Evolutionary conservation across 768 basidiomycete genomes (phyloP).

Genomic region (Lentinula detonsa): DNA sequence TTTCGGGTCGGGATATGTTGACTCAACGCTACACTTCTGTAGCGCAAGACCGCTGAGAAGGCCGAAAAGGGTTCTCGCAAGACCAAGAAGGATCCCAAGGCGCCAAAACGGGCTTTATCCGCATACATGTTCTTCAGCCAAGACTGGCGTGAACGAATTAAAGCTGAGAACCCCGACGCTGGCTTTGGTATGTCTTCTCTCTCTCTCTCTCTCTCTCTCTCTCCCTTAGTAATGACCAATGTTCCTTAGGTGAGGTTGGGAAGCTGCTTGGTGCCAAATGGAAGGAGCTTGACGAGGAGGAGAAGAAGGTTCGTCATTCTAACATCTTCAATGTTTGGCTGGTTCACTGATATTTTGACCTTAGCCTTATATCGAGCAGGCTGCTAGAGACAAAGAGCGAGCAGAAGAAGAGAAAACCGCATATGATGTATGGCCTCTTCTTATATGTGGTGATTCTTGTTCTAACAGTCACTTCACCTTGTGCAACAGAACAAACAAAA

Average conservation of each 20-base stretch:
- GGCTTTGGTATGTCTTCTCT: conserved; percentile 64
- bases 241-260: conserved; percentile 73
- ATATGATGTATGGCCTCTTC: conserved; percentile 32
- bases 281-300: conserved; percentile 89
- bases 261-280: conserved; percentile 94
- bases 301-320: conserved; percentile 69
- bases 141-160: conserved; percentile 94
- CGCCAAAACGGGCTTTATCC: conserved; percentile 88
- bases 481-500: conserved; percentile 12
- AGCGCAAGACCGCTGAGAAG: conserved; percentile 78
- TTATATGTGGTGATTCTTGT: neutral
- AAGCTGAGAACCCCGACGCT: conserved; percentile 92
- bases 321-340: neutral
- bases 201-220: neutral
- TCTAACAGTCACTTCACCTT: conserved; percentile 8
- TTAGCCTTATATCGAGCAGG: conserved; percentile 86
- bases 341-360: conserved; percentile 8
- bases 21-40: conserved; percentile 4
- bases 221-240: neutral
- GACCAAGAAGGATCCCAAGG: conserved; percentile 73
- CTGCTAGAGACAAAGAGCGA: conserved; percentile 80
- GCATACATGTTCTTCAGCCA: conserved; percentile 99
- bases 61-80: conserved; percentile 54
- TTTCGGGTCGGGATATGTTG: neutral
- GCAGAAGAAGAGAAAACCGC: conserved; percentile 75